Conservation (phyloP, 306 rosid genomes). For the Trifolium dubium region DNA sequence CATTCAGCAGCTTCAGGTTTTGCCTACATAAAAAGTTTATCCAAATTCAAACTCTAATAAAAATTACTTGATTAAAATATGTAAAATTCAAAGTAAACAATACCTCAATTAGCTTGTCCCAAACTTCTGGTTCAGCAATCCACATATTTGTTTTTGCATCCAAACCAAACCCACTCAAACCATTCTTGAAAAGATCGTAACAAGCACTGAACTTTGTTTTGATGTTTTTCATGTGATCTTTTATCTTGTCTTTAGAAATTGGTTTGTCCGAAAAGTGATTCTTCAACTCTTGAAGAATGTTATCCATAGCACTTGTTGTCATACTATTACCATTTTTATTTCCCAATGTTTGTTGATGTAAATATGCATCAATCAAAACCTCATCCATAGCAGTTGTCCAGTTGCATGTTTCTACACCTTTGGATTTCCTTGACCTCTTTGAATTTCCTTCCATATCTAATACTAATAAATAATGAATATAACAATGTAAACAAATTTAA, state of each 20-base stretch:
- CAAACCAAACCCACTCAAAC: not conserved
- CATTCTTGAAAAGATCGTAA: conserved; percentile 19
- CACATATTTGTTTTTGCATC: not conserved
- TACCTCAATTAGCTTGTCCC: not conserved
- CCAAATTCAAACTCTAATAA: too few relatives aligned
- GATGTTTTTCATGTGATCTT: not conserved
- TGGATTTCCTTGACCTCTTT: too few relatives aligned
- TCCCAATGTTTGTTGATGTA: not conserved
- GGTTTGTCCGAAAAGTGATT: not conserved
- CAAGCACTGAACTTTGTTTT: conserved; percentile 14
- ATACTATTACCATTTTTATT: not conserved
- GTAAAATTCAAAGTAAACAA: not conserved
- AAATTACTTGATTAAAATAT: too few relatives aligned
- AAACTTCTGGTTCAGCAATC: not conserved
- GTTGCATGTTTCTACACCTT: too few relatives aligned
- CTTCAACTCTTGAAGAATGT: not conserved
- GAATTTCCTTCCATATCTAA: too few relatives aligned
- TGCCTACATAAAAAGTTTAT: not conserved
- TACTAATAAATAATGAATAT: too few relatives aligned
- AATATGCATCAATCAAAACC: conserved; percentile 8
- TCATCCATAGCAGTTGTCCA: not conserved
- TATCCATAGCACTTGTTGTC: not conserved
- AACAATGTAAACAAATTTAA: too few relatives aligned
- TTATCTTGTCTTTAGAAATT: conserved; percentile 1
- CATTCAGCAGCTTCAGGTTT: not conserved